Conservation (phyloP, 768 basidiomycete species). For the Hebeloma cylindrosporum region DNA sequence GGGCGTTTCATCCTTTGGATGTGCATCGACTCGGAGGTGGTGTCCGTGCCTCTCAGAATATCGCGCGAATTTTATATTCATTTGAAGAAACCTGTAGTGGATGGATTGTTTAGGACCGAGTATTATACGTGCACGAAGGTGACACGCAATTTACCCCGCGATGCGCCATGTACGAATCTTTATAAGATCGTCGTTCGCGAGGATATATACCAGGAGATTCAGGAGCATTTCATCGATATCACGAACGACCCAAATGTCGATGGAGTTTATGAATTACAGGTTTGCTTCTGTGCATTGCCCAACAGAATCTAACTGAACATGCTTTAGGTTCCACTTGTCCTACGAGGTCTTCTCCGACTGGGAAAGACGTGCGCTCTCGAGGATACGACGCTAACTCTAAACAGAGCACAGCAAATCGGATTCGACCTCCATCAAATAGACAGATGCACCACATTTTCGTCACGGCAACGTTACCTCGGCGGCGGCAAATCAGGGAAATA, state of each 20-base stretch:
- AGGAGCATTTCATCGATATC: constrained; percentile 89
- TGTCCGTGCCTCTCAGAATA: constrained; percentile 80
- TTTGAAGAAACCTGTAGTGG: constrained; percentile 67
- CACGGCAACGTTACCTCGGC: constrained; percentile 71
- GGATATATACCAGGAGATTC: constrained; percentile 77
- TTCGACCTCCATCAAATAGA: constrained; percentile 85
- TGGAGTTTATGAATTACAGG: constrained; percentile 92
- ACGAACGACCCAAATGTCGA: constrained; percentile 94
- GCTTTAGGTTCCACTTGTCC: constrained; percentile 72
- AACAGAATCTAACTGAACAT: not conserved
- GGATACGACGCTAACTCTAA: constrained; percentile 70
- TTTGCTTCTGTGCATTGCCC: constrained; percentile 27
- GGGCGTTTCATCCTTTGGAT: constrained; percentile 92
- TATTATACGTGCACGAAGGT: constrained; percentile 75
- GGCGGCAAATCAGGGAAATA: constrained; percentile 71
- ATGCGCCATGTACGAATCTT: constrained; percentile 72
- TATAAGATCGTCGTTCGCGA: constrained; percentile 85
- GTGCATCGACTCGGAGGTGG: constrained; percentile 73
- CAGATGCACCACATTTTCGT: constrained; percentile 53
- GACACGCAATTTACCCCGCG: constrained; percentile 75
- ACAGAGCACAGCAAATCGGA: constrained; percentile 76
- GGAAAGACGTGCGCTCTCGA: constrained; percentile 80
- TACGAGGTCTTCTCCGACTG: constrained; percentile 78
- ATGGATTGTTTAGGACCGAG: constrained; percentile 65
- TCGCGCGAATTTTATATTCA: constrained; percentile 94